Base-by-base conservation (phyloP, 768 basidiomycete genomes). In the Suillus placidus region DNA sequence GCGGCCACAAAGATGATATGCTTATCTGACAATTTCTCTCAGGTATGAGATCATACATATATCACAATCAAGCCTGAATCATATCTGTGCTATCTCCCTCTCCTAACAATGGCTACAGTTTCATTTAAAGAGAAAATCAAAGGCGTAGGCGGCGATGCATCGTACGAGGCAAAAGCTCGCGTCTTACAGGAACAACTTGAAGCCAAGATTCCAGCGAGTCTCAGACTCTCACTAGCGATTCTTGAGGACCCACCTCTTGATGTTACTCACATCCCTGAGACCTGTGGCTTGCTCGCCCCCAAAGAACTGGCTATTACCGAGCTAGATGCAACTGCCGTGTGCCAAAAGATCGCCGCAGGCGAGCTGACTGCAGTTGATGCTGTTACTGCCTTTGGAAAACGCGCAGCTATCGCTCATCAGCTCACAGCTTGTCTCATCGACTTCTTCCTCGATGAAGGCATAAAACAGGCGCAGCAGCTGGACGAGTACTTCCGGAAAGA, bases 331-430 rank as follows among this genome's bases (percentile, higher is more conserved):
- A 80, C 78, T 18, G 74, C 68, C 7, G 62, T 82, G 34, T 58
- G 76, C 20, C 55, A 69, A 51, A 66, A 67, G 8, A 75, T 81
- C 51, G 73, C 73, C 8, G 65, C 62, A 6, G 74, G 76, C 12
- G 47, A 74, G 61, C 72, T 77, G 35, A 76, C 79, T 0, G 78
- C 81, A 1, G 81, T 83, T 7, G 76, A 78, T 20, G 80, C 81
- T 30, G 76, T 78, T 6, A 72, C 70, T 16, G 83, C 84, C 2
- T 85, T 81, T 65, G 79, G 72, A 62, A 84, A 84, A 71, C 76
- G 86, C n/a, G 84, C 85, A 12, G 79, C 80, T 18, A 79, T 87
- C 60, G 85, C 84, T 5, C 84, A 87, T 49, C 84, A 84, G 65
- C 68, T 85, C 35, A 69, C 73, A 4, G 68, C 71, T 52, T 83